These are phyloP conservation scores for Agrocybe chaxingu DNA, from an alignment of 768 basidiomycete species.

Conservation along the genomic window DNA sequence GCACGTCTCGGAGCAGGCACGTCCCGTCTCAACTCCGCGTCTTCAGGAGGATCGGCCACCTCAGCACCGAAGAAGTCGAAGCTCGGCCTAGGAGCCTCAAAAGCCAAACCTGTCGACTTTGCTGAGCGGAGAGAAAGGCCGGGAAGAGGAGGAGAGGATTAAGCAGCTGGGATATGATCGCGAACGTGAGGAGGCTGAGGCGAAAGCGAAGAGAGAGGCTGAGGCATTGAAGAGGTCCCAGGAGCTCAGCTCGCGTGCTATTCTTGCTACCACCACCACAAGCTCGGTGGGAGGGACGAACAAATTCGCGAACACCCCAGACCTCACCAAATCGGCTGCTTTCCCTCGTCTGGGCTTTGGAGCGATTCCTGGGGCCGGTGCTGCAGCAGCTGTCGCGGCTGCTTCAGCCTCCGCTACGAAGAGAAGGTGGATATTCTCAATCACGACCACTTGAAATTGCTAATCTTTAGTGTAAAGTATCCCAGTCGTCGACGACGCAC, in stretches of 20 bases:
- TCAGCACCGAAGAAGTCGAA: constrained; percentile 58
- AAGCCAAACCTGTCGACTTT: constrained; percentile 85
- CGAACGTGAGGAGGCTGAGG: constrained; percentile 80
- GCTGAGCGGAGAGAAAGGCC: constrained; percentile 93
- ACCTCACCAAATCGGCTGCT: constrained; percentile 30
- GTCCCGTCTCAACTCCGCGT: constrained; percentile 35
- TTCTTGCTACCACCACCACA: constrained; percentile 18
- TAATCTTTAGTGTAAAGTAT: constrained; percentile 13
- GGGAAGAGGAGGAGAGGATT: constrained; percentile 89
- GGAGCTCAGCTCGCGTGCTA: constrained; percentile 34
- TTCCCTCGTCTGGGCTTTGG: constrained; percentile 85
- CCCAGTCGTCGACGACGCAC: constrained; percentile 50
- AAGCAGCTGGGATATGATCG: constrained; percentile 92
- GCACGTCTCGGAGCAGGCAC: constrained; percentile 34
- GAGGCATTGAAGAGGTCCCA: constrained; percentile 40
- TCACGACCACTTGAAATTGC: not conserved
- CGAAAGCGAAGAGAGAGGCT: constrained; percentile 62
- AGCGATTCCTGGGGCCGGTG: constrained; percentile 63
- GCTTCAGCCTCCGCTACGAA: constrained; percentile 23
- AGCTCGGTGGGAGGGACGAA: constrained; percentile 12
- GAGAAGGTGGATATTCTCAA: constrained; percentile 25
- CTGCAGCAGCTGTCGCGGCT: constrained; percentile 47
- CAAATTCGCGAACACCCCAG: constrained; percentile 12
- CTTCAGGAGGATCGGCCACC: constrained; percentile 31
- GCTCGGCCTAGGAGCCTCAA: constrained; percentile 85